A percentile compares a stretch with the other conserved stretches of the same genome.
phyloP scores from a whole-genome alignment of 2,329 filamentous ascomycete species.

The Penicillium sp. region DNA sequence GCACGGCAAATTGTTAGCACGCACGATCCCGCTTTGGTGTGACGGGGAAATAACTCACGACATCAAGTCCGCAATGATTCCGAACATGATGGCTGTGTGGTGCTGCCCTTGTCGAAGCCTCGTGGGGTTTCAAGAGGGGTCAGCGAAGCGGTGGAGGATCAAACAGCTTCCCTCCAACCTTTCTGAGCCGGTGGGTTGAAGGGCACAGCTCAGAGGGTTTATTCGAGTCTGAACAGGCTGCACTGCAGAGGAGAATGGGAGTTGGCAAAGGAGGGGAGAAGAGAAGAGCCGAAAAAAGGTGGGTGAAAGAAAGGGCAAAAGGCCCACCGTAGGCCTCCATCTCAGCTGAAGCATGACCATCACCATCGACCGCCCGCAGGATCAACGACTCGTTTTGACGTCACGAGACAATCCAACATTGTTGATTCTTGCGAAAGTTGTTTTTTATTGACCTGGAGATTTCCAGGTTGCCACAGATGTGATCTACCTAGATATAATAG shows the following conservation, averaged over 20 bases:
- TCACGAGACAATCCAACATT: conserved; percentile 23
- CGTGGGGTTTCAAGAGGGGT: conserved; percentile 12
- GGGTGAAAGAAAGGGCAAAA: not conserved
- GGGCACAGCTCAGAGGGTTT: no score
- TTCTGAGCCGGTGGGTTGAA: not conserved
- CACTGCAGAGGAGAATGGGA: no score
- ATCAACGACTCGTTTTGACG: conserved; percentile 27
- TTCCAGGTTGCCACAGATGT: no score
- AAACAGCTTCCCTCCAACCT: conserved; percentile 16
- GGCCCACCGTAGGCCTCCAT: conserved; percentile 14
- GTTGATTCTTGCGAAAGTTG: no score
- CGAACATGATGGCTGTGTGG: conserved; percentile 65
- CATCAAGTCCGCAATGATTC: conserved; percentile 75
- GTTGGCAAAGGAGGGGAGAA: not conserved
- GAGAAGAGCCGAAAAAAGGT: not conserved
- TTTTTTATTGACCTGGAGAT: conserved; percentile 5
- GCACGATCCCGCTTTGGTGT: not conserved
- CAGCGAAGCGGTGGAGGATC: conserved; percentile 17
- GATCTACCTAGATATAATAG: no score
- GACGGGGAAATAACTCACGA: conserved; percentile 62
- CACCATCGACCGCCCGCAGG: conserved; percentile 3
- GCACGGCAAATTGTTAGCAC: conserved; percentile 22
- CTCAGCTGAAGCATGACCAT: conserved; percentile 17
- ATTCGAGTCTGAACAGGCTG: no score
- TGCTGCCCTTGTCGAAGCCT: no score